Conservation (phyloP, 2,329 filamentous ascomycete genomes). For the Calonectria multiphialidica region DNA sequence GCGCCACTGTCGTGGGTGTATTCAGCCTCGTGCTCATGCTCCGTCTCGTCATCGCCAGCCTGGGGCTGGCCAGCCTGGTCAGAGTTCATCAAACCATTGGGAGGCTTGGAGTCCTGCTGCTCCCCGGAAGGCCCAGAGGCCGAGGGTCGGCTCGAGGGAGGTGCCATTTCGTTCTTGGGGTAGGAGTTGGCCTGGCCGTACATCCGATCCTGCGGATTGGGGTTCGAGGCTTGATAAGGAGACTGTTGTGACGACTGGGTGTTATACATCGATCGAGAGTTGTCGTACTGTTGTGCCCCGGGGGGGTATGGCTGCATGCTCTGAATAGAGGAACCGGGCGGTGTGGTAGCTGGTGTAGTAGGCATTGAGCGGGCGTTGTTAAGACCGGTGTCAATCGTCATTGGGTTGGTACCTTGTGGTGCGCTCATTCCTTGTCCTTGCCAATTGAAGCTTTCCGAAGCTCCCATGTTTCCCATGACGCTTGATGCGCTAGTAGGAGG, state of each 20-base stretch:
- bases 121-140: constrained; percentile 71
- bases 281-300: constrained; percentile 79
- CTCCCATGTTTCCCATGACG: constrained; percentile 80
- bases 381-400: constrained; percentile 84
- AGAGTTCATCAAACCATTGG: constrained; percentile 75
- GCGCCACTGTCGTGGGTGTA: constrained; percentile 87
- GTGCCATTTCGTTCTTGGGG: constrained; percentile 90
- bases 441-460: constrained; percentile 87
- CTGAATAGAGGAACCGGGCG: constrained; percentile 81
- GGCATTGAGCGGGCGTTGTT: constrained; percentile 88
- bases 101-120: constrained; percentile 70
- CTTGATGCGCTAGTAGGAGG: constrained; percentile 94
- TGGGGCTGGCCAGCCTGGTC: constrained; percentile 64
- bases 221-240: constrained; percentile 75
- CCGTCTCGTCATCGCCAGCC: constrained; percentile 74
- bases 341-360: constrained; percentile 90
- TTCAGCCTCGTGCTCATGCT: constrained; percentile 83
- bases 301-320: constrained; percentile 83
- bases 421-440: constrained; percentile 71
- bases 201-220: constrained; percentile 73
- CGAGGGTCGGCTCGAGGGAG: constrained; percentile 74
- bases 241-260: constrained; percentile 76
- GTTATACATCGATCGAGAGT: constrained; percentile 82
- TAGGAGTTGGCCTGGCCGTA: constrained; percentile 77
- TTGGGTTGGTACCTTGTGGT: constrained; percentile 73